Percentiles rank a stretch among this genome's conserved stretches.
Evolutionary conservation across 805 yeast genomes (phyloP).

Genomic region (Clavispora vitiphila): DNA sequence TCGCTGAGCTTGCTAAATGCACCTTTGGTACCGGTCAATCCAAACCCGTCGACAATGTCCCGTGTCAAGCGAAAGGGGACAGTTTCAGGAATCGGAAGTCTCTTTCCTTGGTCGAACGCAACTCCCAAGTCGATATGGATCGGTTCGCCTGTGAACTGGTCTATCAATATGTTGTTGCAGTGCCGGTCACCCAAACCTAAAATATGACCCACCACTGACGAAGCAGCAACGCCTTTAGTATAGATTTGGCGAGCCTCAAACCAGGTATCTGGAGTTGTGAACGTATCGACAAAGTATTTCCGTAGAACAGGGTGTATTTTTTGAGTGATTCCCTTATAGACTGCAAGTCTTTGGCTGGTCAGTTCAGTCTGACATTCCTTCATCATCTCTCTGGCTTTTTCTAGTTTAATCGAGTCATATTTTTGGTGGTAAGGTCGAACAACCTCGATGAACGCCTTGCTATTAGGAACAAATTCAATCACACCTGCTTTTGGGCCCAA

Average conservation of each 20-base stretch:
- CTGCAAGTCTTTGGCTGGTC: conserved; percentile 37
- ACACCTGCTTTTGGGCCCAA: conserved; percentile 83
- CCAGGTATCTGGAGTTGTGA: conserved; percentile 70
- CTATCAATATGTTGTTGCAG: conserved; percentile 83
- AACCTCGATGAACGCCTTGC: conserved; percentile 66
- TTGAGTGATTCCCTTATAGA: conserved; percentile 43
- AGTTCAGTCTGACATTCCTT: conserved; percentile 47
- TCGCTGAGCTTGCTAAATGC: conserved; percentile 70
- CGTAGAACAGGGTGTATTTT: conserved; percentile 65
- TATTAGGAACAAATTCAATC: conserved; percentile 81
- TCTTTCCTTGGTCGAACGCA: conserved; percentile 90
- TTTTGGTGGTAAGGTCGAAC: conserved; percentile 57
- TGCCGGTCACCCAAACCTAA: conserved; percentile 96
- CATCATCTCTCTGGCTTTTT: conserved; percentile 63
- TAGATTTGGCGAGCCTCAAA: conserved; percentile 57
- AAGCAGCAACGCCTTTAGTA: conserved; percentile 73
- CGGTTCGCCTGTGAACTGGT: conserved; percentile 79
- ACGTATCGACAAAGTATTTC: conserved; percentile 64
- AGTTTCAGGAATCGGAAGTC: conserved; percentile 81
- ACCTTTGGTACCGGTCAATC: conserved; percentile 80
- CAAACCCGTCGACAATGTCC: conserved; percentile 91
- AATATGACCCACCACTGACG: conserved; percentile 82
- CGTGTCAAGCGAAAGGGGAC: conserved; percentile 91
- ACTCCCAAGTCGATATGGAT: conserved; percentile 95
- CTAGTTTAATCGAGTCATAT: conserved; percentile 44